Conservation (phyloP, 2,329 filamentous ascomycete genomes). For the Gremmenia infestans region DNA sequence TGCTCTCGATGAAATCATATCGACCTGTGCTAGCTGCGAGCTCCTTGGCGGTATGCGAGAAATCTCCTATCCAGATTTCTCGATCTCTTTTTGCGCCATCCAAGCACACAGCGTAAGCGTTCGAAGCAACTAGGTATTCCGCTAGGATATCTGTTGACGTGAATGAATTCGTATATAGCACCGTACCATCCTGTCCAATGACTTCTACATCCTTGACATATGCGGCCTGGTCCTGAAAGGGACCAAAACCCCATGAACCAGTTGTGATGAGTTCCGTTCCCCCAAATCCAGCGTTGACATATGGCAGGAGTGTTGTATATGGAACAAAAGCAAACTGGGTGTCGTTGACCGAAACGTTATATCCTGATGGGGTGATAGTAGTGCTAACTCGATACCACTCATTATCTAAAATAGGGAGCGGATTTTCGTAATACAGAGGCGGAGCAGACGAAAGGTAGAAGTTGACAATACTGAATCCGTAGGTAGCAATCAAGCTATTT, state of each 20-base stretch:
- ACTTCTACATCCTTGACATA: conserved; percentile 34
- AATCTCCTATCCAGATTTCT: conserved; percentile 39
- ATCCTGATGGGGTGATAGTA: conserved; percentile 26
- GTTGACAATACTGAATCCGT: conserved; percentile 34
- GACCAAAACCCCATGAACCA: conserved; percentile 39
- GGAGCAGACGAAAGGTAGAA: conserved; percentile 31
- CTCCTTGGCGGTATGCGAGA: conserved; percentile 37
- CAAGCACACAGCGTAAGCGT: conserved; percentile 35
- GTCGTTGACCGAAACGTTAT: conserved; percentile 29
- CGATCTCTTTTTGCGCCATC: conserved; percentile 40
- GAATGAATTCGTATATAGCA: conserved; percentile 32
- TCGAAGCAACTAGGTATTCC: conserved; percentile 35
- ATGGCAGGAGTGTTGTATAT: conserved; percentile 9
- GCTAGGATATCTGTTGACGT: conserved; percentile 26
- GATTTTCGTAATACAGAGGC: conserved; percentile 22
- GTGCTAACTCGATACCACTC: conserved; percentile 37
- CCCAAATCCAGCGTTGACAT: conserved; percentile 6
- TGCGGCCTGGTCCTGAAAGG: conserved; percentile 36
- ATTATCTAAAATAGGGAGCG: conserved; percentile 29
- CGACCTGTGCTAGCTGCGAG: conserved; percentile 33
- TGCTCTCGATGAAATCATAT: conserved; percentile 33
- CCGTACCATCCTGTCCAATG: conserved; percentile 26
- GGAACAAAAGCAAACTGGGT: conserved; percentile 11
- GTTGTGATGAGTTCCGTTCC: conserved; percentile 12
- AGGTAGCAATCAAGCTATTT: conserved; percentile 33